phyloP scores from a whole-genome alignment of 139 green algal genomes.

The Axilococcus clingmanii region DNA sequence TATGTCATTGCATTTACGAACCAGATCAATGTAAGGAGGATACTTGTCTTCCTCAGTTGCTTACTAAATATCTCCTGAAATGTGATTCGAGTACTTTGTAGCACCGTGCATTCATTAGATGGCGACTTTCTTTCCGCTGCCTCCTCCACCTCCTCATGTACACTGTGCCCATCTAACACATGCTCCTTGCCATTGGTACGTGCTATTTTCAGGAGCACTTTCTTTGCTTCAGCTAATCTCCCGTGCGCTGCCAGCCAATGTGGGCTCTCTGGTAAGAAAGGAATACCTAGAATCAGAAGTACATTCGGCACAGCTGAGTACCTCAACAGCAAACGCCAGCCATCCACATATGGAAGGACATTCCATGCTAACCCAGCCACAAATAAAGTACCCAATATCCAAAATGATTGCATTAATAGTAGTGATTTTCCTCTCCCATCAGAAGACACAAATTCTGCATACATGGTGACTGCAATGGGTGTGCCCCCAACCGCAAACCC shows the following conservation, averaged over 20 bases:
- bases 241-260: slow-evolving; percentile 43
- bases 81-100: not conserved
- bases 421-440: slow-evolving; percentile 41
- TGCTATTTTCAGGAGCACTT: slow-evolving; percentile 36
- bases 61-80: slow-evolving; percentile 7
- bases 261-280: slow-evolving; percentile 64
- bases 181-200: slow-evolving; percentile 21
- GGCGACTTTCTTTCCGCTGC: not conserved
- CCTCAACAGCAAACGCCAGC: slow-evolving; percentile 58
- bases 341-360: slow-evolving; percentile 44
- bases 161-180: not conserved
- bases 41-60: slow-evolving; percentile 30
- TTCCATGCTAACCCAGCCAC: slow-evolving; percentile 60
- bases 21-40: slow-evolving; percentile 61
- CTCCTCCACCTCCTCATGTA: not conserved
- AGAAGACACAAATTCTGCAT: slow-evolving; percentile 57
- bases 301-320: slow-evolving; percentile 35
- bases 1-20: slow-evolving; percentile 55
- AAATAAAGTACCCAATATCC: slow-evolving; percentile 59
- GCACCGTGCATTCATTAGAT: not conserved
- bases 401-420: slow-evolving; percentile 53
- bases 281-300: slow-evolving; percentile 45
- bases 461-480: slow-evolving; percentile 55
- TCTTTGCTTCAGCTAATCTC: slow-evolving; percentile 25
- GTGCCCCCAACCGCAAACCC: slow-evolving; percentile 60